These are phyloP conservation scores for Carex cristatella DNA, from an alignment of 176 grass and related monocot species.

Conservation along the genomic window DNA sequence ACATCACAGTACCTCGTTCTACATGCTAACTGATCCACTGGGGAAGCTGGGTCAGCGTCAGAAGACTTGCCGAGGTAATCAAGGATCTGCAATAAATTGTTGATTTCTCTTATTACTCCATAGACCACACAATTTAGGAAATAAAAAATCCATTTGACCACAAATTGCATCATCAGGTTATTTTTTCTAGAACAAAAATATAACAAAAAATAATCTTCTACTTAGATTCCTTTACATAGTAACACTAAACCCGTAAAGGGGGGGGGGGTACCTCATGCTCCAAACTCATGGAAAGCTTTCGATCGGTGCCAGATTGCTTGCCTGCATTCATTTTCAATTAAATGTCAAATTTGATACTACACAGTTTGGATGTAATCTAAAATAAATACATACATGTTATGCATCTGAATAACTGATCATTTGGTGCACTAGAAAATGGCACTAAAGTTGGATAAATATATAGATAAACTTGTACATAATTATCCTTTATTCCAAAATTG, in stretches of 20 bases:
- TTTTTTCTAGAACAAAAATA: background rate
- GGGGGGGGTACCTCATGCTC: slow-evolving; percentile 57
- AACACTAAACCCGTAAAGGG: background rate
- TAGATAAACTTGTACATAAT: background rate
- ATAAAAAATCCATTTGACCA: background rate
- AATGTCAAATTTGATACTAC: background rate
- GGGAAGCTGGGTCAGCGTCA: slow-evolving; percentile 70
- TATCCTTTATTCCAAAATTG: background rate
- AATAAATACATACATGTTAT: background rate
- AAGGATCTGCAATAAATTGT: slow-evolving; percentile 54
- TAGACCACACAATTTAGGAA: background rate
- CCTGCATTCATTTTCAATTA: slow-evolving; percentile 34
- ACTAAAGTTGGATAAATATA: background rate
- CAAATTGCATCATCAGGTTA: background rate
- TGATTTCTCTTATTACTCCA: background rate
- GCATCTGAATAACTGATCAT: background rate
- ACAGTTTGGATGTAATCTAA: no score
- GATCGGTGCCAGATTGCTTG: slow-evolving; percentile 76
- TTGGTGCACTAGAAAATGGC: background rate
- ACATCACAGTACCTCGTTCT: slow-evolving; percentile 56
- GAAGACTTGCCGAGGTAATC: slow-evolving; percentile 90
- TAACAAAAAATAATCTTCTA: slow-evolving; percentile 3
- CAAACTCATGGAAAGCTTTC: slow-evolving; percentile 84
- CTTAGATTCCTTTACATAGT: background rate
- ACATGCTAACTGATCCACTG: slow-evolving; percentile 77